Percentiles rank a stretch among this genome's conserved stretches.
These are phyloP conservation scores for Mortierella sp. DNA, from an alignment of 371 early-diverging fungal species.

Conservation along the genomic window DNA sequence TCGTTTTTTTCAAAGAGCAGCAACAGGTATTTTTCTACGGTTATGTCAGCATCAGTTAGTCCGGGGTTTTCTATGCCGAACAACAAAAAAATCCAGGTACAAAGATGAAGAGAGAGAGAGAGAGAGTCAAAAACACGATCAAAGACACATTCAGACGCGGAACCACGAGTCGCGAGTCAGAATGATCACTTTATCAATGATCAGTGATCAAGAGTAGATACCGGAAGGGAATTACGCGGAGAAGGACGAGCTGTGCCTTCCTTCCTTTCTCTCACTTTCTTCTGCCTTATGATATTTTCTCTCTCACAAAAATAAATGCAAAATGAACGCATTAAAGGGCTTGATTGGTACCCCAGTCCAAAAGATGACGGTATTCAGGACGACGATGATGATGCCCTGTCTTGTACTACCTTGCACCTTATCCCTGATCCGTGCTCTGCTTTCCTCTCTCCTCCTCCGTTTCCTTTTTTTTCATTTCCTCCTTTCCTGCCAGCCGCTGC, in stretches of 20 bases:
- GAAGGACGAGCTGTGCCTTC: neutral
- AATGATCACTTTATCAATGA: neutral
- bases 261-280: neutral
- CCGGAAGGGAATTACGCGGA: neutral
- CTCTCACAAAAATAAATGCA: neutral
- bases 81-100: neutral
- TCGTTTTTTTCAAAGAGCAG: no score
- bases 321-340: neutral
- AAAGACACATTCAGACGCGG: no score
- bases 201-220: neutral
- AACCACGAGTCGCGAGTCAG: no score
- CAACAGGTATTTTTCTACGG: neutral
- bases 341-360: constrained; percentile 1
- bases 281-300: neutral
- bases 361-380: neutral
- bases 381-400: neutral
- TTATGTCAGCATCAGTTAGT: neutral
- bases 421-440: neutral
- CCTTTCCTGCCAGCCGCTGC: neutral
- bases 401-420: neutral
- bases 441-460: neutral
- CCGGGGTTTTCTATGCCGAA: neutral
- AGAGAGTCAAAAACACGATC: no score
- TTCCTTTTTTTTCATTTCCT: neutral
- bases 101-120: neutral